Evolutionary conservation across 345 rosid species (phyloP), one percentile per base, ranked within the genome.

Genomic region (Cardamine resedifolia): DNA sequence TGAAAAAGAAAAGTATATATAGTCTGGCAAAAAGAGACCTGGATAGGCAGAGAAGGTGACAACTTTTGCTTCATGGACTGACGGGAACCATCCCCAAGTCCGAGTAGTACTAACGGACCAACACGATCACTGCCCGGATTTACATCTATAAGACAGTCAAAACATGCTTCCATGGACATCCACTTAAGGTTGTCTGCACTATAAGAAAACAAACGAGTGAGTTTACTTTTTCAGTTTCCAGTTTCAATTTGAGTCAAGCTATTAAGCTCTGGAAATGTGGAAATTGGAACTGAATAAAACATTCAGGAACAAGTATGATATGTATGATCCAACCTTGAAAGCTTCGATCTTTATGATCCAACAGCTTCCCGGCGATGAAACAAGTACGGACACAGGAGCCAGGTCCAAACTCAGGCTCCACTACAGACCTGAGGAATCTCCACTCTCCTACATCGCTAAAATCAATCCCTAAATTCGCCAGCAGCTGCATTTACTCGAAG

Each of bases 361-460:
- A 57, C 44, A 87, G 73, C 72, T 74, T 80, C 14, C 89, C 96
- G 69, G 73, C 49, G 62, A 93, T 10, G 48, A 83, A 93, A 65
- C 85, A 80, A 4, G 85, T 84, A 68, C 70, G 79, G 78, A 83
- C 58, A 3, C 76, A 85, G 14, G 78, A 70, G 16, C 80, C 92
- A 15, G 92, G 96, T 66, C 97, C 98, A 66, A 90, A 93, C 70
- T 82, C 96, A 24, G 97, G 75, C 82, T 93, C 98, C 77, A 86
- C 86, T 58, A 82, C 85, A 64, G 65, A 79, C 77, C 78, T 87
- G 65, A 79, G 65, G 66, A 84, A 78, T 14, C 68, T 87, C 98
- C 97, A 90, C 21, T 79, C 88, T 57, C 79, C 82, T 16, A 62
- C 80, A 71, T 88, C 86, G 68, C 50, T 53, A 39, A 61, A 68